A percentile compares a stretch with the other conserved stretches of the same genome.
phyloP scores from a whole-genome alignment of 208 protist genomes.

The Leishmania aethiopica region DNA sequence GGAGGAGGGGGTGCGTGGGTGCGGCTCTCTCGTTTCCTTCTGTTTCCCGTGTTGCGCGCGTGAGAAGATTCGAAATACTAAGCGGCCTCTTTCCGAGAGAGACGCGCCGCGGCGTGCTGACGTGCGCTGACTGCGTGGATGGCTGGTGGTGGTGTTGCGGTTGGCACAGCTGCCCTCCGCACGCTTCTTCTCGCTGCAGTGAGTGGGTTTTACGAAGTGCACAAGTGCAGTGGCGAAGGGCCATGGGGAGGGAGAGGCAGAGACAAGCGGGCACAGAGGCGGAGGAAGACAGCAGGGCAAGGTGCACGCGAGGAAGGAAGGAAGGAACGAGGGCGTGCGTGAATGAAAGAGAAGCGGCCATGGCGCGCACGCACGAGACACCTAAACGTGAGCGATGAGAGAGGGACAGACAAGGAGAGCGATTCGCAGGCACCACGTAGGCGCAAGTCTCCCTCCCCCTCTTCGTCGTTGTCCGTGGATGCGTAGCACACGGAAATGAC shows the following conservation, averaged over 20 bases:
- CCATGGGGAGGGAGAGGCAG: background rate
- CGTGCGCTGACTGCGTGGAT: background rate
- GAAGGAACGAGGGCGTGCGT: background rate
- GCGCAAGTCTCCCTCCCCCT: background rate
- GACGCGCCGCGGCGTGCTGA: background rate
- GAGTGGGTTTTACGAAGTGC: background rate
- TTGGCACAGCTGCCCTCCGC: background rate
- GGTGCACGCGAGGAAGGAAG: background rate
- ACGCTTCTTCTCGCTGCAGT: background rate
- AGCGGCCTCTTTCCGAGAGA: background rate
- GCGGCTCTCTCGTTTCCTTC: background rate
- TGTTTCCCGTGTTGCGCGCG: background rate
- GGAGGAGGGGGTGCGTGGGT: background rate
- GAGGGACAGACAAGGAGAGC: background rate
- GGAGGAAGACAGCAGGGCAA: background rate
- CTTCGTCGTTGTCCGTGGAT: background rate
- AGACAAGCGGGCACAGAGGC: background rate
- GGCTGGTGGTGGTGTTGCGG: background rate
- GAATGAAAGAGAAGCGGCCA: background rate
- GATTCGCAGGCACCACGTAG: background rate
- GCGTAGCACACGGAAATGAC: background rate
- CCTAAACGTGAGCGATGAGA: background rate
- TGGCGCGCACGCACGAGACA: background rate
- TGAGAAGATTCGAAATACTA: background rate
- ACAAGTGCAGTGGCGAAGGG: background rate